Evolutionary conservation across 495 filamentous ascomycete genomes (phyloP), one percentile per base, ranked within the genome.

Genomic region (Lepidopterella palustris): DNA sequence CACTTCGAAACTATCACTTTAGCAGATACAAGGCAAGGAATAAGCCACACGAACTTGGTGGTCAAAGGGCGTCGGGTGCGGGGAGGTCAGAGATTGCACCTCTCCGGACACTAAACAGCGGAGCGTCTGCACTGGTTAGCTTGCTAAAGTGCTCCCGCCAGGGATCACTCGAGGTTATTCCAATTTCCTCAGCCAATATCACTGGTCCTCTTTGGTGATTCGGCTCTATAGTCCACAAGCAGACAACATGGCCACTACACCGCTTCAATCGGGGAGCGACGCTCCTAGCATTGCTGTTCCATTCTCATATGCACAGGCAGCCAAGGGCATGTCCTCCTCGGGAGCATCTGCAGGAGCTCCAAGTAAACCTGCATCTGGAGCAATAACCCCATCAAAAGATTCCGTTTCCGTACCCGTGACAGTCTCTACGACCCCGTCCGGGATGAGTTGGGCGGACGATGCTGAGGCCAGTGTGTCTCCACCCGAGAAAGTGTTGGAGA

Each of bases 231-330:
- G 15, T 9, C 13, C 42, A 11, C 8, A 42, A 26, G 5, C 55
- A 21, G 20, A 54, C 31, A 54, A n/a, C 60, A 67, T 67, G 64
- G 62, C 65, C 53, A 58, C 64, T 9, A 35, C 64, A 32, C 13
- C 57, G 6, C 57, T 25, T 15, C 57, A 52, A 40, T 31, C 60
- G n/a, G 63, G 59, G 53, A 57, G 40, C 25, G 64, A 67, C 53
- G 72, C 78, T 51, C 70, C 79, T 55, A 25, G 60, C 53, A 21
- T 53, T 32, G 57, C 64, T n/a, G 61, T 39, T n/a, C 51, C 61
- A n/a, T 95, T 96, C 73, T 96, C 93, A 42, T 98, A 98, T 75
- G 92, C 92, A 58, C 90, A 96, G 78, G 92, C 92, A 69, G 93
- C 92, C 26, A 91, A 89, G 73, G 88, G 89, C 65, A 78, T 82